Percentiles rank a stretch among this genome's conserved stretches.
These are phyloP conservation scores for Zizania latifolia DNA, from an alignment of 176 grass and related monocot genomes.

Conservation along the genomic window DNA sequence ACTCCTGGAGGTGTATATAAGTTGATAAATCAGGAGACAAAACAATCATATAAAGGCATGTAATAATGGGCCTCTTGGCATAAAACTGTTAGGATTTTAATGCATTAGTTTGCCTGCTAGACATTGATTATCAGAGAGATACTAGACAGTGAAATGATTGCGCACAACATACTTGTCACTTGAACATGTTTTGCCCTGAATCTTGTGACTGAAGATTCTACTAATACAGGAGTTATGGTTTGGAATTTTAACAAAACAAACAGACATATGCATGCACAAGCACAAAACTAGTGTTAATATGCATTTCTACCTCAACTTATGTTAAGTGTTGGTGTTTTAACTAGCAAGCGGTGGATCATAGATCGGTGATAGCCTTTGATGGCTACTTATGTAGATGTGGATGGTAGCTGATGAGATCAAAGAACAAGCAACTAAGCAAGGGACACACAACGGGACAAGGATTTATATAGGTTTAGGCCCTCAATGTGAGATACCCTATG, in stretches of 20 bases:
- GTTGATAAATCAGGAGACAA: not conserved
- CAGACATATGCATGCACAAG: not conserved
- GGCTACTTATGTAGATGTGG: no score
- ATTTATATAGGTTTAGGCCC: no score
- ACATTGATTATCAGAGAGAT: not conserved
- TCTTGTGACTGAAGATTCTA: not conserved
- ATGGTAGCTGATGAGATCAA: no score
- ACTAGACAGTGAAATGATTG: not conserved
- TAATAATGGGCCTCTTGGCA: not conserved
- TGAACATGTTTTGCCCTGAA: not conserved
- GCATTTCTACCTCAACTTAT: not conserved
- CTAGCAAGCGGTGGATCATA: no score
- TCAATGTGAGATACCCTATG: no score
- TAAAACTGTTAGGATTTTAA: conserved; percentile 7
- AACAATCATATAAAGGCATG: not conserved
- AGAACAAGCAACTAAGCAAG: no score
- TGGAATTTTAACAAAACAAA: not conserved
- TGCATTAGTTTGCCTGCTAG: not conserved
- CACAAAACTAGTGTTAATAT: not conserved
- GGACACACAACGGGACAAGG: no score
- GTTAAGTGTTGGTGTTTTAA: no score
- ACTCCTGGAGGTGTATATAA: not conserved
- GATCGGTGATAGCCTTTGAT: no score
- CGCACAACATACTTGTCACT: not conserved
- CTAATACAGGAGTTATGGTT: not conserved